These are phyloP conservation scores for Cladosporium sp. DNA, from an alignment of 2,329 filamentous ascomycete species.

Conservation along the genomic window DNA sequence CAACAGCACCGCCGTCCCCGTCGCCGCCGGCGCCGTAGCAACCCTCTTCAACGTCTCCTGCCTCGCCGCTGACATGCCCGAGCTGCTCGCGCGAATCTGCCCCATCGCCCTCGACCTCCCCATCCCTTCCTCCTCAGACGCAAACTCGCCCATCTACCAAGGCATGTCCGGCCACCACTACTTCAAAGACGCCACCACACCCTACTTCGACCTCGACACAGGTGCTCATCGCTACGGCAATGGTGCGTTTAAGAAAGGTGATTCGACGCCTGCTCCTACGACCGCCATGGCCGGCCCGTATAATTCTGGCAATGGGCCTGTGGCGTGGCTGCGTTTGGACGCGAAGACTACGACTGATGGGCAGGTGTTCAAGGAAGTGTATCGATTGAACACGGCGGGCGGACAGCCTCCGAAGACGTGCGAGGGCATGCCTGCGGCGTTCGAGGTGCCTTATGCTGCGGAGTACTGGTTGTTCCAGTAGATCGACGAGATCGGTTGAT, in stretches of 20 bases:
- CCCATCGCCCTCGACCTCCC: slow-evolving; percentile 68
- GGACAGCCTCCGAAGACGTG: slow-evolving; percentile 76
- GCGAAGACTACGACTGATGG: slow-evolving; percentile 46
- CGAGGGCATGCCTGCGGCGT: slow-evolving; percentile 59
- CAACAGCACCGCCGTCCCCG: slow-evolving; percentile 62
- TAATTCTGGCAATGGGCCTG: slow-evolving; percentile 64
- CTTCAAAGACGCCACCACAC: slow-evolving; percentile 69
- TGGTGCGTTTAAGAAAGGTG: slow-evolving; percentile 64
- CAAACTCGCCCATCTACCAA: slow-evolving; percentile 57
- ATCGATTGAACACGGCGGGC: slow-evolving; percentile 80
- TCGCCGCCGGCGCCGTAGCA: slow-evolving; percentile 71
- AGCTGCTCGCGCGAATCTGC: slow-evolving; percentile 65
- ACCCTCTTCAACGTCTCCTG: slow-evolving; percentile 87
- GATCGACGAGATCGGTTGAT: neutral
- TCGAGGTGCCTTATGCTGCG: slow-evolving; percentile 78
- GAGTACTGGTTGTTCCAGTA: slow-evolving; percentile 67
- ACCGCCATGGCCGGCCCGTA: slow-evolving; percentile 59
- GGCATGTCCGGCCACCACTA: slow-evolving; percentile 75
- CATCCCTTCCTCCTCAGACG: slow-evolving; percentile 40
- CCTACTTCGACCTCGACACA: slow-evolving; percentile 77
- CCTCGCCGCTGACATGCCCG: slow-evolving; percentile 67
- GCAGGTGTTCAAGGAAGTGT: slow-evolving; percentile 73
- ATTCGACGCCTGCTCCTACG: slow-evolving; percentile 61
- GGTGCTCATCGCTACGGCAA: slow-evolving; percentile 53
- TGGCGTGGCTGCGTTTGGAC: slow-evolving; percentile 76